Evolutionary conservation across 2,329 filamentous ascomycete species (phyloP), one percentile per base, ranked within the genome.

Genomic region (Penicillium sp.): DNA sequence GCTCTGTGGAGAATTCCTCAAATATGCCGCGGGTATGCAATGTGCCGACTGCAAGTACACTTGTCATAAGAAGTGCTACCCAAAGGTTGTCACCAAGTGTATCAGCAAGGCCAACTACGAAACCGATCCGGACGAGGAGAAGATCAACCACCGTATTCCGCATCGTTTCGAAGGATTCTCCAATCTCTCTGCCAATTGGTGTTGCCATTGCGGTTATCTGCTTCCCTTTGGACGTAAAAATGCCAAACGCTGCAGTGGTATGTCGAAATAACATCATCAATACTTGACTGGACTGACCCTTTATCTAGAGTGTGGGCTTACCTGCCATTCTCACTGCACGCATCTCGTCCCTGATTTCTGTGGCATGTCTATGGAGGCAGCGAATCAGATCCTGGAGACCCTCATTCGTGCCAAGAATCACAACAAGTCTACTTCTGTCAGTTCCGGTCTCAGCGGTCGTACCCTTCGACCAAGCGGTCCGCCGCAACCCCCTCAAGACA

Each of bases 11-110:
- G 94, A 99, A 64, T 97, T 99, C 70, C 88, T 99, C 77, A 99
- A 97, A 72, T 97, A 97, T 73, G 95, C 93, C 45, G 91, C 94
- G 19, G 94, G 94, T 58, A 99, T 99, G 93, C 94, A 99, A 78
- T 99, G 94, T 75, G 90, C 95, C 62, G 94, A 99, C 77, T 99
- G 94, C 88, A 97, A 97, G 78, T 97, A 97, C 78, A 97, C 93
- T 34, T 99, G 94, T 76, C 94, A 99, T 76, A 93, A 91, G 67
- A 97, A 97, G 77, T 99, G 94, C 73, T 99, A 97, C 75, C 79
- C 86, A 14, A 96, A 92, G 74, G 94, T 99, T 43, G 94, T 99
- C 66, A 99, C 94, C 60, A 99, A 99, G 77, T 99, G 94, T 79
- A 99, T 99, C 75, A 97, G 93, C 79, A 97, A 99, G 75, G 97